Evolutionary conservation across 129 eudicot genomes (phyloP).

Genomic region (Scalesia atractyloides): DNA sequence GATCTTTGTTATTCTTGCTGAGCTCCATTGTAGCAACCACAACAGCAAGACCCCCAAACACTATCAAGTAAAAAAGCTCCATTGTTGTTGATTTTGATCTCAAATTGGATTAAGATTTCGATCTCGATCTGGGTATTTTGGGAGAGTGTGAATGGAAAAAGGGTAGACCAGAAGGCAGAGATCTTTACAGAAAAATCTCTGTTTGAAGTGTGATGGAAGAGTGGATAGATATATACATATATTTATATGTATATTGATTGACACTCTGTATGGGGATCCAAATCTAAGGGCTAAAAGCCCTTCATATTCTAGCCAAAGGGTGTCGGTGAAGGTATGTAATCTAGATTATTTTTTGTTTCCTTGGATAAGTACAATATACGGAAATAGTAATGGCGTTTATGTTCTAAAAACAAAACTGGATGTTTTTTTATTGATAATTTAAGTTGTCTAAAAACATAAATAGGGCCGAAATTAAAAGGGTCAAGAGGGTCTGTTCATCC

Average conservation of each 20-base stretch:
- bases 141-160: slow-evolving; percentile 35
- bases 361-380: neutral
- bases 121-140: slow-evolving; percentile 7
- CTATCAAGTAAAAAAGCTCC: slow-evolving; percentile 86
- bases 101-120: slow-evolving; percentile 1
- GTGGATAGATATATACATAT: slow-evolving; percentile 10
- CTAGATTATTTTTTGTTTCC: neutral
- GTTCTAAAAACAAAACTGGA: neutral
- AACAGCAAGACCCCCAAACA: slow-evolving; percentile 68
- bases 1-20: slow-evolving; percentile 85
- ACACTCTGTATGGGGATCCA: slow-evolving; percentile 5
- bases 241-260: neutral
- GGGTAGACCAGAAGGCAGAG: slow-evolving; percentile 11
- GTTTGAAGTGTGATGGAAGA: neutral
- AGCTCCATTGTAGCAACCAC: slow-evolving; percentile 82
- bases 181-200: slow-evolving; percentile 13
- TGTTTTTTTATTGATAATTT: neutral
- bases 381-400: slow-evolving; percentile 19
- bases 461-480: too few relatives aligned
- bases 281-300: slow-evolving; percentile 3
- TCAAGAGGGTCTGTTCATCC: too few relatives aligned
- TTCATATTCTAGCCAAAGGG: slow-evolving; percentile 17
- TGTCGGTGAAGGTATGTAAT: slow-evolving; percentile 33
- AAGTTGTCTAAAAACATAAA: neutral
- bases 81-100: slow-evolving; percentile 35